A percentile compares a stretch with the other conserved stretches of the same genome.
Conservation (phyloP, 2,329 filamentous ascomycete species). For the Verruconis gallopava region DNA sequence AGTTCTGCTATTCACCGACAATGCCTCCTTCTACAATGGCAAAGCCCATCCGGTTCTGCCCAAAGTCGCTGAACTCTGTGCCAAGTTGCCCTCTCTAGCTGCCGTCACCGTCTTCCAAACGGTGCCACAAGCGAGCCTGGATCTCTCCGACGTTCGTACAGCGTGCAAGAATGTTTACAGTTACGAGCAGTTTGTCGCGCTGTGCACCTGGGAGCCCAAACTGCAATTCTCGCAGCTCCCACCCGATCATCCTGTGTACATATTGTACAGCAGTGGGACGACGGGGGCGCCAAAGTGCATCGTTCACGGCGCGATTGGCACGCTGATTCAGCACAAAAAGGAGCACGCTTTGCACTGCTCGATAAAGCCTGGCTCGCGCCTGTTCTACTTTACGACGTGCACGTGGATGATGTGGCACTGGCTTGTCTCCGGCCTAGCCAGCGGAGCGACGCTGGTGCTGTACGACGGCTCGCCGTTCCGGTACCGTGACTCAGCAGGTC, state of each 20-base stretch:
- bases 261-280: constrained; percentile 86
- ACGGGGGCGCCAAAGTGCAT: constrained; percentile 85
- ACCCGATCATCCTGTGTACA: constrained; percentile 74
- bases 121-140: constrained; percentile 31
- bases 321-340: constrained; percentile 92
- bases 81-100: constrained; percentile 52
- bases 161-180: constrained; percentile 22
- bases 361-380: constrained; percentile 54
- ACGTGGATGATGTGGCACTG: constrained; percentile 99
- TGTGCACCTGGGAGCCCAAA: constrained; percentile 25
- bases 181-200: constrained; percentile 16
- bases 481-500: constrained; percentile 19
- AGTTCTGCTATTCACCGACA: constrained; percentile 71
- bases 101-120: constrained; percentile 64
- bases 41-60: constrained; percentile 68
- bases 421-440: constrained; percentile 75
- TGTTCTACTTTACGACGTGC: constrained; percentile 90
- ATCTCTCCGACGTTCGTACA: constrained; percentile 27
- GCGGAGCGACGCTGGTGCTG: constrained; percentile 69
- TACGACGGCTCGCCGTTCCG: constrained; percentile 89
- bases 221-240: constrained; percentile 59
- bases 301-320: constrained; percentile 80
- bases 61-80: constrained; percentile 68
- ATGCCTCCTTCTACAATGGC: constrained; percentile 81
- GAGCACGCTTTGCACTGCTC: constrained; percentile 83